phyloP scores from a whole-genome alignment of 306 rosid species.

The Pyrus communis region DNA sequence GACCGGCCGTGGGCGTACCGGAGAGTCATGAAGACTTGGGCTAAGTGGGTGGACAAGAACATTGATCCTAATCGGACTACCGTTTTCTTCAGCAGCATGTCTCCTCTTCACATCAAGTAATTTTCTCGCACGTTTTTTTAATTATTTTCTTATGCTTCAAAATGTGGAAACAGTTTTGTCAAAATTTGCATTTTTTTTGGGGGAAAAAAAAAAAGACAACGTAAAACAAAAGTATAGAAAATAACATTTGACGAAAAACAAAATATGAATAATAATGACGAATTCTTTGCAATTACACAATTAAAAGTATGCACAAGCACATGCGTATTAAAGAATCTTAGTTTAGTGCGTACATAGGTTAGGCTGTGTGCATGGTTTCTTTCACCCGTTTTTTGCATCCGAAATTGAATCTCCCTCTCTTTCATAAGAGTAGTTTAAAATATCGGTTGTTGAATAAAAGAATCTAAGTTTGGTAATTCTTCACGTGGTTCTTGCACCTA shows the following conservation, averaged over 20 bases:
- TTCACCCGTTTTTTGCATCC: no score
- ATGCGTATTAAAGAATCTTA: neutral
- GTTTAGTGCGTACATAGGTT: neutral
- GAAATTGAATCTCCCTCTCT: no score
- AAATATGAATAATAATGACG: neutral
- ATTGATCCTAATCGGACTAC: slow-evolving; percentile 70
- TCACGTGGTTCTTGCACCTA: neutral
- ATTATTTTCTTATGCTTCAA: neutral
- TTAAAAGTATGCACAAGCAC: neutral
- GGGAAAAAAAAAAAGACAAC: neutral
- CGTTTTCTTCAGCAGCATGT: slow-evolving; percentile 79
- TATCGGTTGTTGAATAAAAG: no score
- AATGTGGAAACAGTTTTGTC: neutral
- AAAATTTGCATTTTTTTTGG: neutral
- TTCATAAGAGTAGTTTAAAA: no score
- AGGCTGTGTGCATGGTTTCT: no score
- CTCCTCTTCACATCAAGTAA: slow-evolving; percentile 97
- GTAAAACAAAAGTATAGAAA: neutral
- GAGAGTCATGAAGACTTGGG: slow-evolving; percentile 75
- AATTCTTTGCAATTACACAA: neutral
- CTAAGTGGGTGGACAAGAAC: slow-evolving; percentile 69
- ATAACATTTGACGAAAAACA: neutral
- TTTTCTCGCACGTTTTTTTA: neutral
- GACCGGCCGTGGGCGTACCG: slow-evolving; percentile 54
- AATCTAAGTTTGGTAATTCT: neutral